A percentile compares a stretch with the other conserved stretches of the same genome.
These are phyloP conservation scores for Stenogyne calaminthoides DNA, from an alignment of 305 asterid genomes.

Conservation along the genomic window DNA sequence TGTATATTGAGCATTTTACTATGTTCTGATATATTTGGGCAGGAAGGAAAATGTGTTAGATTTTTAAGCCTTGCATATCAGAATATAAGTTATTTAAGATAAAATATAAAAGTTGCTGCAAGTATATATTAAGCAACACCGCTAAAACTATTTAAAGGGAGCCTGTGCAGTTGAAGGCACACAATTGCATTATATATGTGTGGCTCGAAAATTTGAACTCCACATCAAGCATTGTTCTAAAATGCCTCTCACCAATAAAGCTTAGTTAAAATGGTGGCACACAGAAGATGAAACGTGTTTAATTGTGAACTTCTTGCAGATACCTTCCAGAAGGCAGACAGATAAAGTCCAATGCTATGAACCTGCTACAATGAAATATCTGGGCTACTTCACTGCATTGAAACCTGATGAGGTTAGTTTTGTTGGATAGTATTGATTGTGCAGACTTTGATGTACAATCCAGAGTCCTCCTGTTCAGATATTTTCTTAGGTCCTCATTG, in stretches of 20 bases:
- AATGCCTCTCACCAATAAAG: background rate
- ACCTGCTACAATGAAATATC: constrained; percentile 98
- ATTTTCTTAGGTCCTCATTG: constrained; percentile 13
- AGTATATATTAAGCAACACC: constrained; percentile 1
- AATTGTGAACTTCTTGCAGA: constrained; percentile 48
- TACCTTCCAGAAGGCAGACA: constrained; percentile 94
- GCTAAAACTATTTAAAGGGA: background rate
- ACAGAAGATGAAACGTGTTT: background rate
- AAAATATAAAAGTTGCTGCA: background rate
- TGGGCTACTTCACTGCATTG: constrained; percentile 83
- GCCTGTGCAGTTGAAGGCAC: background rate
- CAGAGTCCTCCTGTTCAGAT: constrained; percentile 7
- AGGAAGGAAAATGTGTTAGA: constrained; percentile 6
- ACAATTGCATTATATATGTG: background rate
- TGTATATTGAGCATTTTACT: background rate
- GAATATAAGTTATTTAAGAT: constrained; percentile 9
- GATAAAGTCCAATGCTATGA: constrained; percentile 99
- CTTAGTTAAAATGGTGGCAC: background rate
- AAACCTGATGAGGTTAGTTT: constrained; percentile 82
- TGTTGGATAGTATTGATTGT: constrained; percentile 6
- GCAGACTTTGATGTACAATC: constrained; percentile 1
- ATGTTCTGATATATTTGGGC: background rate
- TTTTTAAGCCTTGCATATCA: constrained; percentile 5
- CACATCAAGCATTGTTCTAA: constrained; percentile 3
- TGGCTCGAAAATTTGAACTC: background rate